These are phyloP conservation scores for Fusarium torulosum DNA, from an alignment of 2,329 filamentous ascomycete species.

Conservation along the genomic window DNA sequence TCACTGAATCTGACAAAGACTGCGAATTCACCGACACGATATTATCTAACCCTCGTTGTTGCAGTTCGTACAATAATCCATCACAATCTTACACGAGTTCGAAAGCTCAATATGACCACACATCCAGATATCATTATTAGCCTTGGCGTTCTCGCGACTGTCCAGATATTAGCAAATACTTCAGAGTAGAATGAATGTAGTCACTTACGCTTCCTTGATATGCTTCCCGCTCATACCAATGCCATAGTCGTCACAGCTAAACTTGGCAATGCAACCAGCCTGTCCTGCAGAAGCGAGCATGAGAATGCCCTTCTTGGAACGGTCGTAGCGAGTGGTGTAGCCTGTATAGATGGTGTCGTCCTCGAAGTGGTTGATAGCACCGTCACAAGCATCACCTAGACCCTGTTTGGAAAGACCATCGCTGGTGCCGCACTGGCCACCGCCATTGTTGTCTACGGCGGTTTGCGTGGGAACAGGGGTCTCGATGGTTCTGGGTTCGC, in stretches of 20 bases:
- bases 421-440: conserved; percentile 19
- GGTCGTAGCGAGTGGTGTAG: conserved; percentile 20
- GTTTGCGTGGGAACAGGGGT: conserved; percentile 23
- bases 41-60: not conserved
- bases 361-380: conserved; percentile 18
- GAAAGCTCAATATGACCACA: conserved; percentile 27
- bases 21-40: no score
- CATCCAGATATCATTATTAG: conserved; percentile 13
- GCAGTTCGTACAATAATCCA: conserved; percentile 29
- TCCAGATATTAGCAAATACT: not conserved
- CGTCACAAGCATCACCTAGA: conserved; percentile 15
- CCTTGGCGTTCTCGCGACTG: conserved; percentile 16
- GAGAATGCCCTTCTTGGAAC: conserved; percentile 15
- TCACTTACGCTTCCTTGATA: conserved; percentile 10
- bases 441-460: conserved; percentile 23
- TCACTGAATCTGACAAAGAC: no score
- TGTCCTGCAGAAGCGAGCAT: conserved; percentile 2
- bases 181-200: no score
- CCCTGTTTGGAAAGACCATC: conserved; percentile 20
- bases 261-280: conserved; percentile 27
- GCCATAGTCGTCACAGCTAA: conserved; percentile 29
- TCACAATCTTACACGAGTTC: conserved; percentile 18
- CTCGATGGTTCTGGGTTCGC: not conserved
- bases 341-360: conserved; percentile 19
- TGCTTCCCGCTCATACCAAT: conserved; percentile 21